Base-by-base conservation (phyloP, 345 rosid species). In the Dimocarpus longan region DNA sequence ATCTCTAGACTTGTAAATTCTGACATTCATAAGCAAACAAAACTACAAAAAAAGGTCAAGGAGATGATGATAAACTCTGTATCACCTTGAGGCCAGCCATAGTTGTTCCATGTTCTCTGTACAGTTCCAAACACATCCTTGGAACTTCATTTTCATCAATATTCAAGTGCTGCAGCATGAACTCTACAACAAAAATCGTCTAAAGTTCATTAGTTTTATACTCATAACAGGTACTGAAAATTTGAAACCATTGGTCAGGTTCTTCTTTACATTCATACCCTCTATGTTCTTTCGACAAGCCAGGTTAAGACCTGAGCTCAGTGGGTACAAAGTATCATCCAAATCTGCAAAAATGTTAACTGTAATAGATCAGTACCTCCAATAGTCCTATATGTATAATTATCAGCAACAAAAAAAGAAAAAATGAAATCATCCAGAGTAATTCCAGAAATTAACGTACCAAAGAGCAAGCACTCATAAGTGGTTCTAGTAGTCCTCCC, bases 31-130 rank as follows among this genome's bases (percentile, higher is more conserved):
- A 71, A 66, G 32, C 2, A 13, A 39, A 46, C 21, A 40, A 19
- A 48, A 5, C 10, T 22, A 42, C 40, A 18, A 11, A 18, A 59
- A 39, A 10, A 76, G 8, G 15, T 73, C 63, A 12, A 68, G 32
- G 73, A 39, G 24, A 81, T 21, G 11, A 40, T 42, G 11, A 26
- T 26, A 66, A 21, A 26, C 16, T 67, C 46, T 22, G 0, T 37
- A 40, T 80, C 52, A 91, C 99, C 95, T 91, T 91, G 15, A 95
- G 86, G 79, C 99, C 99, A 37, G 98, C 98, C 99, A 95, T 92
- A 76, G 99, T 95, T 74, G 99, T 95, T 81, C 98, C 99, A 82
- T 93, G 67, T 78, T 95, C 97, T 82, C 80, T 89, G 85, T 95
- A 95, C 76, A 95, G 87, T 26, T 93, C 98, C 84, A 93, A 65